Evolutionary conservation across 2,329 filamentous ascomycete genomes (phyloP).

Genomic region (Paracoccidioides lutzii): DNA sequence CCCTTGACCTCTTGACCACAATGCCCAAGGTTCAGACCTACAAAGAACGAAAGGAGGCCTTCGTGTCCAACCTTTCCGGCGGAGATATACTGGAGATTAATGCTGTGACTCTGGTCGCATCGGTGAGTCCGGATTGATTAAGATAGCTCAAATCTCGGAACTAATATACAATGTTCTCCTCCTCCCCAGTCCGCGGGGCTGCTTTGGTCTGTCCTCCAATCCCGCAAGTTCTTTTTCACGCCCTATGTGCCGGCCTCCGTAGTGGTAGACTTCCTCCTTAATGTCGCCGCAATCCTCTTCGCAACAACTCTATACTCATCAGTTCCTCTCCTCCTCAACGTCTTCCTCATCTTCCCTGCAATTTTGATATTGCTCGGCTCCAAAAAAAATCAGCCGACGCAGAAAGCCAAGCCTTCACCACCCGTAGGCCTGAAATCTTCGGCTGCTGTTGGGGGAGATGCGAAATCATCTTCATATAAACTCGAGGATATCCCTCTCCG

Average conservation of each 20-base stretch:
- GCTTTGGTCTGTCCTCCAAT: slow-evolving; percentile 80
- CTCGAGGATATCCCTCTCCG: slow-evolving; percentile 58
- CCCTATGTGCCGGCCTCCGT: slow-evolving; percentile 57
- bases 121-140: slow-evolving; percentile 45
- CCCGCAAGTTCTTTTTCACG: slow-evolving; percentile 70
- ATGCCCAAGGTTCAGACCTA: slow-evolving; percentile 43
- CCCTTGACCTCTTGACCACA: not conserved
- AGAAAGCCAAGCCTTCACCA: slow-evolving; percentile 25
- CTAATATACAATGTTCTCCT: not conserved
- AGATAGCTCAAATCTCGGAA: not conserved
- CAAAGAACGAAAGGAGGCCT: slow-evolving; percentile 87
- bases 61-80: slow-evolving; percentile 81
- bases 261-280: slow-evolving; percentile 73
- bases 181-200: slow-evolving; percentile 57
- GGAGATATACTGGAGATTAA: slow-evolving; percentile 78
- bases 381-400: slow-evolving; percentile 15
- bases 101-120: slow-evolving; percentile 68
- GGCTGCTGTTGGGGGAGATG: slow-evolving; percentile 12
- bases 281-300: slow-evolving; percentile 68
- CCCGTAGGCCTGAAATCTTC: slow-evolving; percentile 10
- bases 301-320: slow-evolving; percentile 75
- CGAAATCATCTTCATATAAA: slow-evolving; percentile 11
- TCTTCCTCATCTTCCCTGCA: slow-evolving; percentile 61
- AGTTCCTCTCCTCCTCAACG: slow-evolving; percentile 58
- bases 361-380: slow-evolving; percentile 44